These are phyloP conservation scores for Gaeumannomyces tritici DNA, from an alignment of 2,329 filamentous ascomycete genomes.

Conservation along the genomic window DNA sequence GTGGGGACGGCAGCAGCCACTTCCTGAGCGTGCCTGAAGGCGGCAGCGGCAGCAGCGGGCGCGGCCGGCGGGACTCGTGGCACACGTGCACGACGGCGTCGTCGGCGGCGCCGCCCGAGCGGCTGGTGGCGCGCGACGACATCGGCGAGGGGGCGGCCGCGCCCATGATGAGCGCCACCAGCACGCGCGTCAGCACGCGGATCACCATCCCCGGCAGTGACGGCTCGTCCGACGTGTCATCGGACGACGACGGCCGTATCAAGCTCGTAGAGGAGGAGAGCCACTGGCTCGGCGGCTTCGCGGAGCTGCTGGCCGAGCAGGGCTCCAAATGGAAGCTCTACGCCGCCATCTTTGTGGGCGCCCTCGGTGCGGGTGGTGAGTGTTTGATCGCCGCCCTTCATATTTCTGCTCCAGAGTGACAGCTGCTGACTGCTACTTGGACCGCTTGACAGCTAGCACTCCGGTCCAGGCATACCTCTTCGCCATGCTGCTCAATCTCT, in stretches of 20 bases:
- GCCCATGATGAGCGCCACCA: background rate
- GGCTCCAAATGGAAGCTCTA: conserved; percentile 37
- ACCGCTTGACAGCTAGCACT: conserved; percentile 13
- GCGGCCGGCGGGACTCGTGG: background rate
- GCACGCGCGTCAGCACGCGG: conserved; percentile 20
- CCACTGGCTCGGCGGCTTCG: conserved; percentile 39
- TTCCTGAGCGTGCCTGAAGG: background rate
- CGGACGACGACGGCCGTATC: conserved; percentile 15
- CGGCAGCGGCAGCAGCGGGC: background rate
- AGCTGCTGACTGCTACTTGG: background rate
- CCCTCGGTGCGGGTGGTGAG: conserved; percentile 19
- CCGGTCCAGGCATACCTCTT: conserved; percentile 44
- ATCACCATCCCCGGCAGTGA: conserved; percentile 26
- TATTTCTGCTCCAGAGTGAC: background rate
- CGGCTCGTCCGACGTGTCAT: conserved; percentile 6
- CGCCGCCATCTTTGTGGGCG: conserved; percentile 33
- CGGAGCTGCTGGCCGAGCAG: conserved; percentile 43
- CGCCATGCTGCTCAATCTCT: conserved; percentile 41
- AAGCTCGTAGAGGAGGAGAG: conserved; percentile 17
- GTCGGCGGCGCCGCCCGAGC: background rate
- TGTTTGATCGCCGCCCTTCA: conserved; percentile 23
- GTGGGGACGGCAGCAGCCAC: background rate
- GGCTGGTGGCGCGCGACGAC: conserved; percentile 24
- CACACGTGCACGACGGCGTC: background rate
- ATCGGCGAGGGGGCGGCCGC: conserved; percentile 16